Percentiles rank a stretch among this genome's conserved stretches.
Evolutionary conservation across 1,139 yeast genomes (phyloP).

Genomic region (Sugiyamaella novakii): DNA sequence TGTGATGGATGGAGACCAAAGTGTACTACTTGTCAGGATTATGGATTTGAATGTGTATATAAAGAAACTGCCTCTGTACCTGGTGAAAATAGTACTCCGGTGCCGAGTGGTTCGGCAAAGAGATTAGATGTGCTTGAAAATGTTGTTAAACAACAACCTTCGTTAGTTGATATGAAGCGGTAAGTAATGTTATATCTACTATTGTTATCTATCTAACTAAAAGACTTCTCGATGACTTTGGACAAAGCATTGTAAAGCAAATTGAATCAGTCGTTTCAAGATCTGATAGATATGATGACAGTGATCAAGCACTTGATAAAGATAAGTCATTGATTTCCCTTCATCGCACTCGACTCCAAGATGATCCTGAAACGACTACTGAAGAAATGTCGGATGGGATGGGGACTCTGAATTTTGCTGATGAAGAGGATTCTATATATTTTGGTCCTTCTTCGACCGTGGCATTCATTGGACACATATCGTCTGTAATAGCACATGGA

Average conservation of each 20-base stretch:
- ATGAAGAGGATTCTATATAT: conserved; percentile 13
- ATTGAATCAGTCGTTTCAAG: neutral
- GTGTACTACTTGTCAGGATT: conserved; percentile 17
- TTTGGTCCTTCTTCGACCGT: conserved; percentile 20
- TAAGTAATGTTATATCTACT: neutral
- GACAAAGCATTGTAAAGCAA: neutral
- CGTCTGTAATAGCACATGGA: conserved; percentile 5
- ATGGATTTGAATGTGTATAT: conserved; percentile 19
- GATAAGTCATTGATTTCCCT: neutral
- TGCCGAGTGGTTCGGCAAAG: neutral
- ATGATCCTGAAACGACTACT: neutral
- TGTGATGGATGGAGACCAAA: conserved; percentile 19
- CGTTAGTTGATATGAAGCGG: conserved; percentile 1
- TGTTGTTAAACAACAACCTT: neutral
- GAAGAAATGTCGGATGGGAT: neutral
- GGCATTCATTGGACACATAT: conserved; percentile 2
- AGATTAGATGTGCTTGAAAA: neutral
- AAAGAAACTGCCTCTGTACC: conserved; percentile 10
- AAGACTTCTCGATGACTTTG: neutral
- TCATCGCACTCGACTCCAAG: neutral
- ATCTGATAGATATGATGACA: neutral
- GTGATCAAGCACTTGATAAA: neutral
- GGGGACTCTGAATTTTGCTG: neutral
- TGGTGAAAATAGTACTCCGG: neutral
- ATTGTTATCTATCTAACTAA: neutral